Base-by-base conservation (phyloP, 305 asterid species). In the Rubia peregrina region DNA sequence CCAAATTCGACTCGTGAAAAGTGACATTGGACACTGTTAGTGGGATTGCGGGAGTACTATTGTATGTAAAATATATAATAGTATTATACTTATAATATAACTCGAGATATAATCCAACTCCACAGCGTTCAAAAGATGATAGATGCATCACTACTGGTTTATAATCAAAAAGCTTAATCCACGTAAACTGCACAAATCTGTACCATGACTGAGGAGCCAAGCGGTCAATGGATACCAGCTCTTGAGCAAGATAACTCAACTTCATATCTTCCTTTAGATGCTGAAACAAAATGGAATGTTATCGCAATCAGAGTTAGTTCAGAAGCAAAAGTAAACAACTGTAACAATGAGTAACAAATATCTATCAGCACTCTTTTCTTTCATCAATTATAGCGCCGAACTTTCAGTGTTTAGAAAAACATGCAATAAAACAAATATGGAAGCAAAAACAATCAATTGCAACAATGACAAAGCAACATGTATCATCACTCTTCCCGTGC, bases 221-320 rank as follows among this genome's bases (percentile, higher is more conserved):
- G 69, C 97, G 96, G 77, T 91, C 98, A 17, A 91, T 88, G 71
- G 96, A 87, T 85, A 91, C 76, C 81, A 94, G 89, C 88, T 89
- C 98, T 85, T 88, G 97, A 60, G 98, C 97, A 79, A 94, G 85
- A 85, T 89, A 94, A 80, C 98, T 94, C 88, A 94, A 80, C 85
- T 88, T 89, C 99, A 91, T 94, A 75, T 91, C 97, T 84, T 94
- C 97, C 86, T 91, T 94, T 84, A 94, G 81, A 84, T 91, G 98
- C 96, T 90, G 81, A 70, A 70, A 77, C 71, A 81, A 69, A 68
- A 48, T 48, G 55, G 69, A 72, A 24, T 72, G 68, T 68, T 72
- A 64, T 36, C 66, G 68, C 76, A 74, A 71, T 41, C 61, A 74
- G 66, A 56, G 43, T 14, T 61, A 26, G 73, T 67, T 71, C 46